Evolutionary conservation across 768 basidiomycete species (phyloP).

Genomic region (Hygrocybe coccinea): DNA sequence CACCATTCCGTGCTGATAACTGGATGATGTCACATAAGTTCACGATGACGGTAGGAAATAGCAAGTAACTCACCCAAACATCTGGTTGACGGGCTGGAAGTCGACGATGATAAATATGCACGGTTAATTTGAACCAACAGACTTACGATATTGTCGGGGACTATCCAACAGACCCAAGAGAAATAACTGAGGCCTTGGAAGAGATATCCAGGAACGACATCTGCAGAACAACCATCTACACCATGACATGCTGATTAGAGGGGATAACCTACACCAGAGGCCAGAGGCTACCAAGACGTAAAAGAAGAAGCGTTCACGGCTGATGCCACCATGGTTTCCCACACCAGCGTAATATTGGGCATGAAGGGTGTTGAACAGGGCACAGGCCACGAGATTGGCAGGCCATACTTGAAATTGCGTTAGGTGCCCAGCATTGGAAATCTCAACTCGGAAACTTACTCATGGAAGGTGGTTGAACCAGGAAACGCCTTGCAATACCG

Average conservation of each 20-base stretch:
- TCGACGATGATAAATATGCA: not conserved
- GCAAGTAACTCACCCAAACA: constrained; percentile 55
- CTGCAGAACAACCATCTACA: not conserved
- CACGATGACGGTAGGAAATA: constrained; percentile 1
- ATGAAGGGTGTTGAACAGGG: constrained; percentile 77
- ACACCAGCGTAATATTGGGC: constrained; percentile 64
- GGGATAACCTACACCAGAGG: constrained; percentile 41
- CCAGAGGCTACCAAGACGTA: constrained; percentile 54
- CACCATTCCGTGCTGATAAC: constrained; percentile 20
- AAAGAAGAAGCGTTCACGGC: constrained; percentile 73
- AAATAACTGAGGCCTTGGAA: constrained; percentile 63
- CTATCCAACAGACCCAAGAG: constrained; percentile 61
- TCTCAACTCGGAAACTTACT: constrained; percentile 37
- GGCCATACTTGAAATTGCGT: constrained; percentile 59
- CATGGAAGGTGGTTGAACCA: constrained; percentile 70
- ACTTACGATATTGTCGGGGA: constrained; percentile 50
- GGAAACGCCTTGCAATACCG: constrained; percentile 64
- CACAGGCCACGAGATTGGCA: constrained; percentile 65
- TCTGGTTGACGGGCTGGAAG: constrained; percentile 52
- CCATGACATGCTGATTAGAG: no score
- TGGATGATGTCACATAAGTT: no score
- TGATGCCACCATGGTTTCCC: constrained; percentile 59
- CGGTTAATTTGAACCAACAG: not conserved
- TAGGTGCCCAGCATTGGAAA: not conserved
- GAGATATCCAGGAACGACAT: constrained; percentile 64